Evolutionary conservation across 2,329 filamentous ascomycete genomes (phyloP).

Genomic region (Aspergillus arachidicola): DNA sequence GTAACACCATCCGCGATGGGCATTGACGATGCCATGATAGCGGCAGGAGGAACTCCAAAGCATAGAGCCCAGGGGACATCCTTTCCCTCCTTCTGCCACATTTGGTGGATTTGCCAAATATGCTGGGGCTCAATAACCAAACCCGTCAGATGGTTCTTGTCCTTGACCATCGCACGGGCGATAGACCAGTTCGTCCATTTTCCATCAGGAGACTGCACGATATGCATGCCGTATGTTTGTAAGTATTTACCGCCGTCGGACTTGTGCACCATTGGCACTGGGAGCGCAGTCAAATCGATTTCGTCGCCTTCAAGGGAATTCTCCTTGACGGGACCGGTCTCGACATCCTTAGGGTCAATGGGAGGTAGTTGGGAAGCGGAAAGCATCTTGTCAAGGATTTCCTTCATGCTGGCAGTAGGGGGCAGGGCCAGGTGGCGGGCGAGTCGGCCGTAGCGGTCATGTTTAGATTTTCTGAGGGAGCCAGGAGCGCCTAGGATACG

Average conservation of each 20-base stretch:
- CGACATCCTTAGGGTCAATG: slow-evolving; percentile 36
- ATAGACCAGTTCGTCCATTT: slow-evolving; percentile 50
- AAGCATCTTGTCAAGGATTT: slow-evolving; percentile 48
- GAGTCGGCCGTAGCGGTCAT: slow-evolving; percentile 45
- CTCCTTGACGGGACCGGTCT: slow-evolving; percentile 49
- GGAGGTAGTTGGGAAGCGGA: slow-evolving; percentile 36
- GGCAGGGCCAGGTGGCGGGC: slow-evolving; percentile 48
- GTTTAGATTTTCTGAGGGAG: slow-evolving; percentile 36
- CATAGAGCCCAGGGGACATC: slow-evolving; percentile 53
- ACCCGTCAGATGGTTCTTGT: slow-evolving; percentile 45
- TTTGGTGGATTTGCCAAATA: slow-evolving; percentile 49
- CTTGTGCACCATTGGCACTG: slow-evolving; percentile 48
- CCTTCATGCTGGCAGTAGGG: slow-evolving; percentile 38
- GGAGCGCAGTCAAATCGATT: slow-evolving; percentile 48
- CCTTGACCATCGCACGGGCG: slow-evolving; percentile 50
- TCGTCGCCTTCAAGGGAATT: slow-evolving; percentile 40
- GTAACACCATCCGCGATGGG: slow-evolving; percentile 53
- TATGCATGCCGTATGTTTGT: slow-evolving; percentile 55
- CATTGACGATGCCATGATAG: slow-evolving; percentile 53
- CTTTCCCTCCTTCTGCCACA: slow-evolving; percentile 50
- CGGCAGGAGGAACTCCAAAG: slow-evolving; percentile 54
- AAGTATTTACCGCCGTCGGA: slow-evolving; percentile 55
- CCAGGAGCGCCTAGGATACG: slow-evolving; percentile 52
- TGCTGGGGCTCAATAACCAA: slow-evolving; percentile 52
- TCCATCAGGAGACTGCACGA: slow-evolving; percentile 49